Evolutionary conservation across 192 early-diverging fungal genomes (phyloP), one percentile per base, ranked within the genome.

Genomic region (Rhizoclosmatium sp.): DNA sequence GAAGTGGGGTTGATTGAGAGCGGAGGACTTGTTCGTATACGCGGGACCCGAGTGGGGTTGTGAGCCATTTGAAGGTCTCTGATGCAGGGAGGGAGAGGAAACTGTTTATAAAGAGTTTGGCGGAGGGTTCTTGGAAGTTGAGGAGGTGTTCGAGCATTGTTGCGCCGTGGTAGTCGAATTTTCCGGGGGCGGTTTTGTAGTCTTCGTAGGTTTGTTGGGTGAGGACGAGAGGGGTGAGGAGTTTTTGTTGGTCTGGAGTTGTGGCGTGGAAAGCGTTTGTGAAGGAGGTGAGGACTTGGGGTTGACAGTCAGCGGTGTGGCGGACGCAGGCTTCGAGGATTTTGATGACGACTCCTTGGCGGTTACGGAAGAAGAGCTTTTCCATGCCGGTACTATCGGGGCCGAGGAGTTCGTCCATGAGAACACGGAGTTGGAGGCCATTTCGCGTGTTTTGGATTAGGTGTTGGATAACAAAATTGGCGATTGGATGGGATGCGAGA

Each of bases 401-500:
- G 3, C 85, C 85, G 48, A 78, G 75, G 1, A 92, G 78, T 60
- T 93, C 91, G 4, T 89, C 85, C 21, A 96, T 80, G 79, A 96
- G 88, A 59, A 89, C 80, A 51, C 87, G 85, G 3, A 93, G 82
- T 80, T 94, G 92, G 0, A 83, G 78, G 14, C 80, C 81, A 44
- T 85, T 92, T 69, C 89, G 85, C 48, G 85, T 91, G 67, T 92
- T 82, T 47, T 83, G 83, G 51, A 95, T 87, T 77, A 95, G 81
- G 45, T 89, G 86, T 82, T 96, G 95, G 14, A 96, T 92, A 1
- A 96, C 94, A 85, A 95, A 95, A 80, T 96, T 96, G 78, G 92
- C 87, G 21, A 91, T 86, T 42, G 90, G 92, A 78, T 95, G 89
- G 48, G 82, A 73, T 58, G 90, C 91, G 42, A 94, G 87, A 61